Evolutionary conservation across 2,329 filamentous ascomycete species (phyloP).

Genomic region (Gliomastix tumulicola): DNA sequence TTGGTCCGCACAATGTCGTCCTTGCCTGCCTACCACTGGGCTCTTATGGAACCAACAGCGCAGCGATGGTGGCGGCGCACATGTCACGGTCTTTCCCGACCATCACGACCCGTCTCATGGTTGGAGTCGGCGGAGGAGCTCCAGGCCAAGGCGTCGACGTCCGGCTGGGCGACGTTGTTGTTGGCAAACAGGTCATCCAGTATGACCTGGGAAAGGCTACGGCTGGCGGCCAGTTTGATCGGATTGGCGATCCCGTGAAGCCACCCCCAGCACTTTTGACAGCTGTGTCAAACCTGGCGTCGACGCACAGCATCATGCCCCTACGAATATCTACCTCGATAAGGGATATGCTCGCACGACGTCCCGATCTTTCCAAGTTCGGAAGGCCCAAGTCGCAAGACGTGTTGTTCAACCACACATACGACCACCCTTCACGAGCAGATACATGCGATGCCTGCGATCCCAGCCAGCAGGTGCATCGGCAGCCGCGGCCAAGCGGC

Average conservation of each 20-base stretch:
- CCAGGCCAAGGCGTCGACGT: too few species aligned
- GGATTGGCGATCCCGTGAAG: not conserved
- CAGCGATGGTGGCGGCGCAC: slow-evolving; percentile 5
- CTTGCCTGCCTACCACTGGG: slow-evolving; percentile 15
- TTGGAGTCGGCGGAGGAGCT: not conserved
- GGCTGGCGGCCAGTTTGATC: not conserved
- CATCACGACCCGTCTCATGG: slow-evolving; percentile 3
- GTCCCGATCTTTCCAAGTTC: not conserved
- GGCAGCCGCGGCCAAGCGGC: not conserved
- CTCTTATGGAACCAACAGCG: slow-evolving; percentile 9
- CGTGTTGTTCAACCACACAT: too few species aligned
- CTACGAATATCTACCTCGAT: not conserved
- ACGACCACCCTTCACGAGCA: too few species aligned
- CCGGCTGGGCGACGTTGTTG: not conserved
- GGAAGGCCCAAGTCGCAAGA: too few species aligned
- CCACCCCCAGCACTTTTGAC: slow-evolving; percentile 4
- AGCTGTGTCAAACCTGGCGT: not conserved
- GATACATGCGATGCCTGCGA: slow-evolving; percentile 4
- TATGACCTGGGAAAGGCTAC: not conserved
- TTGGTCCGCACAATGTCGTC: slow-evolving; percentile 16
- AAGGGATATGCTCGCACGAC: not conserved
- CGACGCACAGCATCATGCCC: not conserved
- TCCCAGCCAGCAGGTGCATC: not conserved
- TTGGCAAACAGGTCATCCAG: not conserved
- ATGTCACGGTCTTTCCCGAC: not conserved